Conservation (phyloP, 2,329 filamentous ascomycete species). For the Curvularia eragrostidis region DNA sequence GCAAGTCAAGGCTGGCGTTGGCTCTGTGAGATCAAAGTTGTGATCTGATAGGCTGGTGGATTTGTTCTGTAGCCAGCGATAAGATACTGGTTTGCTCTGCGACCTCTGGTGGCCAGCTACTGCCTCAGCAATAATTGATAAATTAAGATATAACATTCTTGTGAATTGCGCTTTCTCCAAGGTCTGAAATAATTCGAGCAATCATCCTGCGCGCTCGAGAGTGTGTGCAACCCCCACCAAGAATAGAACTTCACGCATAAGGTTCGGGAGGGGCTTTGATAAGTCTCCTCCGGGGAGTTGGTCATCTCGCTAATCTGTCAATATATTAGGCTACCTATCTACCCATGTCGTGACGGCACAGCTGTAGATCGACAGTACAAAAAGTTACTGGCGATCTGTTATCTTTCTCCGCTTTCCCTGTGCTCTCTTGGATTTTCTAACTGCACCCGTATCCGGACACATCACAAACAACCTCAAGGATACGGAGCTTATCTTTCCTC, state of each 20-base stretch:
- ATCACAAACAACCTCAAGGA: neutral
- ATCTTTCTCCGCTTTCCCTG: neutral
- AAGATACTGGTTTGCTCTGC: neutral
- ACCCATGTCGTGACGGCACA: neutral
- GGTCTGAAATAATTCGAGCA: neutral
- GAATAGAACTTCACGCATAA: neutral
- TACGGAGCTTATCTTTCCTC: neutral
- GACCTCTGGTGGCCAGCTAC: neutral
- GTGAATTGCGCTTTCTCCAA: too few species aligned
- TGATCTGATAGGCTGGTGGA: slow-evolving; percentile 4
- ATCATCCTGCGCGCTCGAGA: neutral
- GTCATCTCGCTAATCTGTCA: slow-evolving; percentile 5
- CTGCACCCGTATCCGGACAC: neutral
- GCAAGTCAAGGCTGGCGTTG: slow-evolving; percentile 45
- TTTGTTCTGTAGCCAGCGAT: neutral
- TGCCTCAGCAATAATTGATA: neutral
- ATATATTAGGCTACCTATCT: slow-evolving; percentile 1
- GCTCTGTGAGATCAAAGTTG: slow-evolving; percentile 42
- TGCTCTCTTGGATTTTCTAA: neutral
- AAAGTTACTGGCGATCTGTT: neutral
- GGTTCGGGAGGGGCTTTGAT: neutral
- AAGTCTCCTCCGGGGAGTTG: neutral
- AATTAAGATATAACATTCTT: too few species aligned
- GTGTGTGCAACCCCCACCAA: neutral
- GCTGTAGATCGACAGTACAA: neutral